Conservation (phyloP, 352 stramenopile genomes). For the Blastocystis sp. region DNA sequence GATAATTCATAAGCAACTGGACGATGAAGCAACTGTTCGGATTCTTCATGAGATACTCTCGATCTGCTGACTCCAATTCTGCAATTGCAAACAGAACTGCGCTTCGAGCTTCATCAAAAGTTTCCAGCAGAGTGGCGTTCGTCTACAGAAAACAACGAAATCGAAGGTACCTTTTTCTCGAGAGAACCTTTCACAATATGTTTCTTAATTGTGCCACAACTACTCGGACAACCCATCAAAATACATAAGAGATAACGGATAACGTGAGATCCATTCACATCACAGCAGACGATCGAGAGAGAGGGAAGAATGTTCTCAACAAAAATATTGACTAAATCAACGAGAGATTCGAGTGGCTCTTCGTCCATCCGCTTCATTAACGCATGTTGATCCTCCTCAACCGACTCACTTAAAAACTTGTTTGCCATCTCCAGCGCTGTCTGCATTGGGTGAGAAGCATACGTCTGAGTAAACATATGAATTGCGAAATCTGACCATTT, state of each 20-base stretch:
- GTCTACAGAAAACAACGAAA: background rate
- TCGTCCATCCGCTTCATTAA: background rate
- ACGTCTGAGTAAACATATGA: conserved; percentile 60
- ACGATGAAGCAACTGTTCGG: conserved; percentile 38
- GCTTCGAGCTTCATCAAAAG: conserved; percentile 42
- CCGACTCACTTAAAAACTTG: background rate
- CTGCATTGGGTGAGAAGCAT: conserved; percentile 55
- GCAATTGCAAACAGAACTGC: conserved; percentile 26
- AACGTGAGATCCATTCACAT: conserved; percentile 45
- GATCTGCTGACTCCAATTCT: background rate
- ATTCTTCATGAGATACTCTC: conserved; percentile 32
- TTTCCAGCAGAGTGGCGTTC: background rate
- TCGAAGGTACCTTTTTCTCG: background rate
- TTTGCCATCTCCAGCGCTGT: conserved; percentile 45
- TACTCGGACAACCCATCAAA: conserved; percentile 24
- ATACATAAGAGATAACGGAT: conserved; percentile 32
- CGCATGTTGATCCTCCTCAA: background rate
- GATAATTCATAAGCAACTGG: conserved; percentile 48
- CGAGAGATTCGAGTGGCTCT: conserved; percentile 33
- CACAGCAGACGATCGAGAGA: background rate
- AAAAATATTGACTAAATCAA: conserved; percentile 30
- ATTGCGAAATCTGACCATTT: conserved; percentile 34
- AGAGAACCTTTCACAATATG: conserved; percentile 51
- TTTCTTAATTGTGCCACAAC: conserved; percentile 40
- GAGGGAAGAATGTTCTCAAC: background rate